phyloP scores from a whole-genome alignment of 306 rosid species.

The Biancaea sappan region DNA sequence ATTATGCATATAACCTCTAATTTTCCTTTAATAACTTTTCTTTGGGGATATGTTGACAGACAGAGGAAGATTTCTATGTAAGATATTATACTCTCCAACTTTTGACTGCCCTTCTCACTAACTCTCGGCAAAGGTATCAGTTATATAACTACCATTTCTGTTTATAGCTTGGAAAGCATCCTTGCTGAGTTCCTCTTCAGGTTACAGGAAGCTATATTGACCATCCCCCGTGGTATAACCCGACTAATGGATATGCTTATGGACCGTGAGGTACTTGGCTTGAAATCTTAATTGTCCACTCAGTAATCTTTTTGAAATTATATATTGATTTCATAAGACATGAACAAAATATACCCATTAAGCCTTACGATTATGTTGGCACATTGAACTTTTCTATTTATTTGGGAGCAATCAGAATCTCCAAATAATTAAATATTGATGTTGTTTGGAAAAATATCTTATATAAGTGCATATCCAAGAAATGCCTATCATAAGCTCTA shows the following conservation, averaged over 20 bases:
- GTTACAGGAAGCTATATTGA: conserved; percentile 95
- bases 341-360: conserved; percentile 2
- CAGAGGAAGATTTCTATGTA: conserved; percentile 94
- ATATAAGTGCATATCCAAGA: background rate
- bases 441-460: background rate
- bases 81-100: conserved; percentile 93
- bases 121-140: conserved; percentile 77
- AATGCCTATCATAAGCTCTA: background rate
- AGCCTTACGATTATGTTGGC: background rate
- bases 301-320: conserved; percentile 14
- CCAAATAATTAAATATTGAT: background rate
- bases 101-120: conserved; percentile 87
- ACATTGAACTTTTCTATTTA: conserved; percentile 5
- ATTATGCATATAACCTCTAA: conserved; percentile 13
- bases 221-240: conserved; percentile 91
- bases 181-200: conserved; percentile 60
- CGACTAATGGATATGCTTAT: conserved; percentile 96
- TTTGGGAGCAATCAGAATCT: background rate
- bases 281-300: conserved; percentile 24
- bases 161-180: conserved; percentile 29
- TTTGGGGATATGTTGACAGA: conserved; percentile 52
- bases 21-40: conserved; percentile 22
- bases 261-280: conserved; percentile 87
- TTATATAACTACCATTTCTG: conserved; percentile 34
- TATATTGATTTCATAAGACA: conserved; percentile 6